Evolutionary conservation across 352 stramenopile species (phyloP), one percentile per base, ranked within the genome.

Genomic region (Globisporangium echinulatum): DNA sequence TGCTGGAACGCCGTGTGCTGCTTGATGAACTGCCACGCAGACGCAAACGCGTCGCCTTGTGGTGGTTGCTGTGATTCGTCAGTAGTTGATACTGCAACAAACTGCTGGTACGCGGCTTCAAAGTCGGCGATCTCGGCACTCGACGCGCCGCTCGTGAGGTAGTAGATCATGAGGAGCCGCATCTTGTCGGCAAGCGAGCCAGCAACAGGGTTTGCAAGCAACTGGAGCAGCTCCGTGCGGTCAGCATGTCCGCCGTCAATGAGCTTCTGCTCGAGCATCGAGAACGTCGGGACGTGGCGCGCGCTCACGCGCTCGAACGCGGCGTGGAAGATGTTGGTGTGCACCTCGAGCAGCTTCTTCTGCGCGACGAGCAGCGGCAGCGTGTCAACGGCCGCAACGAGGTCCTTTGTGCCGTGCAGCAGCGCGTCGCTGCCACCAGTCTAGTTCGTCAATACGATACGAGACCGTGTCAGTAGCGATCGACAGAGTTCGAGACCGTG

Each of bases 281-380:
- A 94, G 53, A 83, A 94, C 13, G 75, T 88, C 19, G 83, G 85
- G 36, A 94, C 85, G 52, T 94, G 85, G 46, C 85, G 81, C 49
- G 82, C 72, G 14, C 79, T 90, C 48, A 94, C 83, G 15, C 71
- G 61, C 52, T 94, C 82, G 53, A 94, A 92, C 15, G 85, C 79
- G 1, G 82, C 82, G 50, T 94, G 85, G 62, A 92, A 94, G 52
- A 94, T 92, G 62, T 94, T 94, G 8, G 85, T 92, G 68, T 94
- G 85, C 14, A 92, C 77, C 71, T 94, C 85, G 36, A 94, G 70
- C 81, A 90, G 89, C 58, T 92, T 94, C 67, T 94, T 94, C 72
- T 92, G 92, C 59, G 92, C 85, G 19, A 94, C 72, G 13, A 94
- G 76, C 49, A 73, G 77, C 7, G 85, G 85, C 11, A 94, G 61